Base-by-base conservation (phyloP, 2,329 filamentous ascomycete genomes). In the Geosmithia flava region DNA sequence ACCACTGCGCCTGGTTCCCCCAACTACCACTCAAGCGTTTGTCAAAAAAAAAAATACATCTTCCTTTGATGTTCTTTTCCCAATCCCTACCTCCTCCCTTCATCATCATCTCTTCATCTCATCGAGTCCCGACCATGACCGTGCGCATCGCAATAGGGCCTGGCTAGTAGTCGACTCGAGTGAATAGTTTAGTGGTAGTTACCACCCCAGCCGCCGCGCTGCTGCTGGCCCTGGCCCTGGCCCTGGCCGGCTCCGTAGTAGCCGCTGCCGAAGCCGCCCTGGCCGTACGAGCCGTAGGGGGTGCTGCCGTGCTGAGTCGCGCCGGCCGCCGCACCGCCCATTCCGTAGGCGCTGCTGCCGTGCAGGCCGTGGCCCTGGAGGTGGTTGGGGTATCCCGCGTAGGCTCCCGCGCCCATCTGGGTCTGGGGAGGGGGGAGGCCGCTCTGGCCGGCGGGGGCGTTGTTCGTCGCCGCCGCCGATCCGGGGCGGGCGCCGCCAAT, bases 361-460 rank as follows among this genome's bases (percentile, higher is more conserved):
- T 80, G 77, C 20, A 77, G 65, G 45, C 68, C 68, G 51, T 76
- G 72, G 47, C 68, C 69, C 55, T 73, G 71, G 45, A 77, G 59
- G 55, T 80, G 75, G 58, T 67, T 72, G 10, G 74, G 75, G 56
- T 80, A 80, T 47, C 69, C 72, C 45, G 69, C 70, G 55, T 80
- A 80, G 43, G 47, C 59, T 42, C 66, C 71, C 10, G 45, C 49
- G 47, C 70, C 70, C 65, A 77, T 75, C 61, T 76, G 74, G 50
- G 74, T 75, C 42, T 76, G 73, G 53, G 78, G 75, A 27, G 76
- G 75, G 2, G 76, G 77, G 11, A 80, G 71, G 27, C 76, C 75
- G 41, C 68, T 62, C 60, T 76, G 74, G 20, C 56, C 62, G 42
- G 72, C 67, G 3, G 75, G 66, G 2, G 66, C 68, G 48, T 68